Base-by-base conservation (phyloP, 2,329 filamentous ascomycete species). In the Cercospora zeae-maydis region DNA sequence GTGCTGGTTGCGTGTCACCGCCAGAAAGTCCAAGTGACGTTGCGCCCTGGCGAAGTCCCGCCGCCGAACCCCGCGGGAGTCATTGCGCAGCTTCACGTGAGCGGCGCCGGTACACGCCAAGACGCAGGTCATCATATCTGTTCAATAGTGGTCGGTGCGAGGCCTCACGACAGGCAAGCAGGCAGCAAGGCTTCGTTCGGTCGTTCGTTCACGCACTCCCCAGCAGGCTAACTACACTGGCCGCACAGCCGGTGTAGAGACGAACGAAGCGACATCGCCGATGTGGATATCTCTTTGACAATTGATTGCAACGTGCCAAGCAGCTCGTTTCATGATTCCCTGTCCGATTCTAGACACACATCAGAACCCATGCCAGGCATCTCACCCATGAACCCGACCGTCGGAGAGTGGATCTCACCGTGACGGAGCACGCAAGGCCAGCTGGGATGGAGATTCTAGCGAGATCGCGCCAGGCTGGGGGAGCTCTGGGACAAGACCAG, bases 401-500 rank as follows among this genome's bases (percentile, higher is more conserved):
- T 53, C 49, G 49, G 49, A 34, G 49, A 53, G 49, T 53, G 49
- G 58, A 14, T 19, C 14, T 21, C 13, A 47, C 13, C 27, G 42
- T 52, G 52, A 42, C 47, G 53, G 56, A 55, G 49, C 24, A 49
- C 31, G 49, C 49, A 53, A 53, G 49, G 49, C 49, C 27, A 33
- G 59, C 39, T 27, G 55, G 54, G 54, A 39, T 54, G 24, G 36
- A 10, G 34, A 42, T 19, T 27, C 33, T 53, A 58, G 54, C 60
- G 45, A 62, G 42, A 62, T 58, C 53, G 42, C 21, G 53, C 54
- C 42, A 52, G 49, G 55, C 55, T 49, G 37, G 39, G 34, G 24
- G 21, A 47, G 55, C 55, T 16, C 9, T 33, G 31, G 37, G 37
- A 47, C 55, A 49, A 31, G 39, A 24, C 55, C 34, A 27, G 8